Evolutionary conservation across 495 filamentous ascomycete species (phyloP).

Genomic region (Diplogelasinospora grovesii): DNA sequence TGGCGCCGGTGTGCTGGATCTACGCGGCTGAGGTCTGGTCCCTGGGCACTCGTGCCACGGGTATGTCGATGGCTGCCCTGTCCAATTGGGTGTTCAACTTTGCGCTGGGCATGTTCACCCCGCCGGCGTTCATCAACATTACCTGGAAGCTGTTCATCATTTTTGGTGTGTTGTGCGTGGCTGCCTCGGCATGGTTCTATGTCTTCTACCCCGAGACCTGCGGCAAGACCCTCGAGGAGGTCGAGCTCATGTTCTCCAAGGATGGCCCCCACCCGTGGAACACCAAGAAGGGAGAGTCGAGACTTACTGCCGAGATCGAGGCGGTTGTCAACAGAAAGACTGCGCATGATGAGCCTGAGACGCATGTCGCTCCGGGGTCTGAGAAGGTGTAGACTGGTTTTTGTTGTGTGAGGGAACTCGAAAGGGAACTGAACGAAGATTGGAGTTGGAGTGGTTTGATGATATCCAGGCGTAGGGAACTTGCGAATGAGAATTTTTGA

Average conservation of each 20-base stretch:
- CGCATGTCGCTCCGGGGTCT: neutral
- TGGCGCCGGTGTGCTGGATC: constrained; percentile 66
- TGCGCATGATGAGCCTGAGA: constrained; percentile 8
- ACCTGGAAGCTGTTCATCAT: constrained; percentile 68
- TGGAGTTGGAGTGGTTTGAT: too few relatives aligned
- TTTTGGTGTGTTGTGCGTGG: constrained; percentile 63
- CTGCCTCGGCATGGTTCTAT: constrained; percentile 57
- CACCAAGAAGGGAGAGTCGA: constrained; percentile 49
- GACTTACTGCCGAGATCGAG: constrained; percentile 38
- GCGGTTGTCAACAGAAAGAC: constrained; percentile 26
- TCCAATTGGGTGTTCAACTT: constrained; percentile 78
- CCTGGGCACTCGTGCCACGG: constrained; percentile 64
- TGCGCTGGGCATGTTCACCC: constrained; percentile 62
- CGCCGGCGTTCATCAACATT: constrained; percentile 66
- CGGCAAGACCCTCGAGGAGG: constrained; percentile 65
- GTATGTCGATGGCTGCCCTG: constrained; percentile 59
- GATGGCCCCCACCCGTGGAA: constrained; percentile 51
- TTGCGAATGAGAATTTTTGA: too few relatives aligned
- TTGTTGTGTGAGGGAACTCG: too few relatives aligned
- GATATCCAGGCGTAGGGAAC: too few relatives aligned
- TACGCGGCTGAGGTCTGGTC: constrained; percentile 74
- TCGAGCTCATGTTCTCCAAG: constrained; percentile 53
- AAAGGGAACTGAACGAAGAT: too few relatives aligned
- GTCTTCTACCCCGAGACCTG: constrained; percentile 68
- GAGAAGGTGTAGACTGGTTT: constrained; percentile 1